These are phyloP conservation scores for Trametes hirsuta DNA, from an alignment of 1,284 basidiomycete species.

Conservation along the genomic window DNA sequence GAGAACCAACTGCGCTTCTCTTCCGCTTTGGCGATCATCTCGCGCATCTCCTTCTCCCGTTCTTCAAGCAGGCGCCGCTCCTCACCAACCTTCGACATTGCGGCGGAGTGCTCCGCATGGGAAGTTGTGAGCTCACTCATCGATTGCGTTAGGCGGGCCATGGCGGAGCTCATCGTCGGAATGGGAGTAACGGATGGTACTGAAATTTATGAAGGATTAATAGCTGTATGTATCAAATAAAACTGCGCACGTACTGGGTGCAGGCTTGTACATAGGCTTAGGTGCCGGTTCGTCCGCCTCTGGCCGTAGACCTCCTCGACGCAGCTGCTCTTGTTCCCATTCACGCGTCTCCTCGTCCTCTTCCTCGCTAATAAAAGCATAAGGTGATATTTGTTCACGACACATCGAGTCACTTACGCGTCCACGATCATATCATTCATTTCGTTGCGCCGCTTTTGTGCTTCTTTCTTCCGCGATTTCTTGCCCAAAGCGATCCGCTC, in stretches of 20 bases:
- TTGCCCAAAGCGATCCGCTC: slow-evolving; percentile 88
- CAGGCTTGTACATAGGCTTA: slow-evolving; percentile 71
- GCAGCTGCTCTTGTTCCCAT: slow-evolving; percentile 90
- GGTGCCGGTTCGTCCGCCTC: slow-evolving; percentile 35
- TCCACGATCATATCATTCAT: slow-evolving; percentile 91
- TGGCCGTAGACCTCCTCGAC: slow-evolving; percentile 65
- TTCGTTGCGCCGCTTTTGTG: slow-evolving; percentile 67
- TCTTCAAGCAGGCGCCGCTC: slow-evolving; percentile 75
- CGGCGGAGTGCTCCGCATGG: slow-evolving; percentile 65
- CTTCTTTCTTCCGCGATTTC: slow-evolving; percentile 79
- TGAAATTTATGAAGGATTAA: slow-evolving; percentile 35
- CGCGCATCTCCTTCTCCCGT: slow-evolving; percentile 80
- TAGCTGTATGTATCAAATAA: not conserved
- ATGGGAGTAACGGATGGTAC: slow-evolving; percentile 64
- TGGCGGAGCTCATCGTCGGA: slow-evolving; percentile 58
- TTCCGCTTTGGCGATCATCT: slow-evolving; percentile 80
- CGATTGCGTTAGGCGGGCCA: slow-evolving; percentile 63
- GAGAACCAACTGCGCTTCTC: slow-evolving; percentile 87
- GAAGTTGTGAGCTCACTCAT: slow-evolving; percentile 73
- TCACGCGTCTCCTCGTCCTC: slow-evolving; percentile 88
- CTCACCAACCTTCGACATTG: slow-evolving; percentile 62
- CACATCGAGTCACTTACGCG: slow-evolving; percentile 55
- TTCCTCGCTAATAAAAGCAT: slow-evolving; percentile 58
- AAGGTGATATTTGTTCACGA: slow-evolving; percentile 21
- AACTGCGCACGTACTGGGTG: slow-evolving; percentile 62